These are phyloP conservation scores for Fusarium oligoseptatum DNA, from an alignment of 2,329 filamentous ascomycete species.

Conservation along the genomic window DNA sequence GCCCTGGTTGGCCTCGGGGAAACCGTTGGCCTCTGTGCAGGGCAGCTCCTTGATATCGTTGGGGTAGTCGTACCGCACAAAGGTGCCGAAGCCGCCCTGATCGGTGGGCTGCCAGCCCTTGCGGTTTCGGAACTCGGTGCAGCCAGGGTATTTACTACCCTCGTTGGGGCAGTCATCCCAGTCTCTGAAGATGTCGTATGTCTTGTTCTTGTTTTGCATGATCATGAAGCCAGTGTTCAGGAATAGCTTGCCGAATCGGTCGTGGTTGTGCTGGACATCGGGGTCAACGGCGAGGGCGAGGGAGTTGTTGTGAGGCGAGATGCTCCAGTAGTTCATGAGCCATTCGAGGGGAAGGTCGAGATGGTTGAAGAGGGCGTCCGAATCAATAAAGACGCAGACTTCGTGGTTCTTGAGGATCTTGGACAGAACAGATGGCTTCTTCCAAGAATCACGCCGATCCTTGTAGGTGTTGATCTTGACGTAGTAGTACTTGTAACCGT, in stretches of 20 bases:
- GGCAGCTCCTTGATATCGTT: slow-evolving; percentile 57
- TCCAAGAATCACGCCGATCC: slow-evolving; percentile 61
- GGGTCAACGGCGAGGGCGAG: slow-evolving; percentile 59
- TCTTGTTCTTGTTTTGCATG: slow-evolving; percentile 63
- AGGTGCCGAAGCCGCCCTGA: slow-evolving; percentile 60
- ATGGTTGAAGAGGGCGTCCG: slow-evolving; percentile 59
- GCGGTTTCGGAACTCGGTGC: slow-evolving; percentile 52
- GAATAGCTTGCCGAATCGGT: slow-evolving; percentile 56
- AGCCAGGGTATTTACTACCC: slow-evolving; percentile 54
- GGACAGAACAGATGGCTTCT: slow-evolving; percentile 58
- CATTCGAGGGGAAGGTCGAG: slow-evolving; percentile 61
- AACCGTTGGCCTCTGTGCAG: slow-evolving; percentile 61
- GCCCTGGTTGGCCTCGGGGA: slow-evolving; percentile 54
- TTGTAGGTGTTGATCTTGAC: slow-evolving; percentile 53
- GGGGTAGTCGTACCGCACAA: slow-evolving; percentile 57
- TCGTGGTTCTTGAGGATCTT: slow-evolving; percentile 60
- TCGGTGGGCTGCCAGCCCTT: slow-evolving; percentile 54
- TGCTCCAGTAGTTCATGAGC: slow-evolving; percentile 63
- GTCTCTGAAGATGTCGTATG: slow-evolving; percentile 62
- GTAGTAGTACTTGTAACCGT: slow-evolving; percentile 63
- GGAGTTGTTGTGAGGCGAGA: slow-evolving; percentile 54
- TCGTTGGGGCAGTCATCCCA: slow-evolving; percentile 61
- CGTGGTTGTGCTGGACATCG: slow-evolving; percentile 53
- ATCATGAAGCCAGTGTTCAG: slow-evolving; percentile 68
- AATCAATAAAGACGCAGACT: slow-evolving; percentile 60